phyloP scores from a whole-genome alignment of 2,329 filamentous ascomycete genomes.

The Xylaria sp. region DNA sequence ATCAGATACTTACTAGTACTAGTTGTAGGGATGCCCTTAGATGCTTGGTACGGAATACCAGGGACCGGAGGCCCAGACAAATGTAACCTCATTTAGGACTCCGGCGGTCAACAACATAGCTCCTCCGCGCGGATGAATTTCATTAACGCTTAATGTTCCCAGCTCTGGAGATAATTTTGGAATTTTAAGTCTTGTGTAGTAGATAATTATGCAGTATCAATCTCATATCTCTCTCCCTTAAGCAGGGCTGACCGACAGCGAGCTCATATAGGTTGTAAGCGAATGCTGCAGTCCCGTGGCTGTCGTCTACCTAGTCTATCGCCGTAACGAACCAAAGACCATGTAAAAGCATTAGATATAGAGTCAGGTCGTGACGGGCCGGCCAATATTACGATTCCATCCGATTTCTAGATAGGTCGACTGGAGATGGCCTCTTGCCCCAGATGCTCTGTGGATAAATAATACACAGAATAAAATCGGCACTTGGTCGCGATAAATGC shows the following conservation, averaged over 20 bases:
- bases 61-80: slow-evolving; percentile 18
- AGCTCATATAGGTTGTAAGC: slow-evolving; percentile 10
- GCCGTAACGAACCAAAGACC: not conserved
- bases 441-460: not conserved
- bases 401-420: slow-evolving; percentile 10
- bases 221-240: slow-evolving; percentile 1
- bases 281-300: not conserved
- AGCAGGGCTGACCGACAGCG: slow-evolving; percentile 6
- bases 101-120: slow-evolving; percentile 13
- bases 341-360: not conserved
- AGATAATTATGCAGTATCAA: slow-evolving; percentile 7
- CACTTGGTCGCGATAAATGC: slow-evolving; percentile 28
- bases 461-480: not conserved
- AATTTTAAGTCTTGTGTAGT: not conserved
- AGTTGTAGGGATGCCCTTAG: not conserved
- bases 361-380: not conserved
- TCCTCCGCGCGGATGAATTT: not conserved
- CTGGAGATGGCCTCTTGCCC: not conserved
- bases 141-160: slow-evolving; percentile 13
- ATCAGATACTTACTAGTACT: not conserved
- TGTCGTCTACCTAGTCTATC: not conserved
- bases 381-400: slow-evolving; percentile 19
- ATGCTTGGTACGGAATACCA: slow-evolving; percentile 23
- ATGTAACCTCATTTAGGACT: slow-evolving; percentile 28
- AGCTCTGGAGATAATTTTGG: slow-evolving; percentile 4